Evolutionary conservation across 1,284 basidiomycete species (phyloP).

Genomic region (Wallemia hederae): DNA sequence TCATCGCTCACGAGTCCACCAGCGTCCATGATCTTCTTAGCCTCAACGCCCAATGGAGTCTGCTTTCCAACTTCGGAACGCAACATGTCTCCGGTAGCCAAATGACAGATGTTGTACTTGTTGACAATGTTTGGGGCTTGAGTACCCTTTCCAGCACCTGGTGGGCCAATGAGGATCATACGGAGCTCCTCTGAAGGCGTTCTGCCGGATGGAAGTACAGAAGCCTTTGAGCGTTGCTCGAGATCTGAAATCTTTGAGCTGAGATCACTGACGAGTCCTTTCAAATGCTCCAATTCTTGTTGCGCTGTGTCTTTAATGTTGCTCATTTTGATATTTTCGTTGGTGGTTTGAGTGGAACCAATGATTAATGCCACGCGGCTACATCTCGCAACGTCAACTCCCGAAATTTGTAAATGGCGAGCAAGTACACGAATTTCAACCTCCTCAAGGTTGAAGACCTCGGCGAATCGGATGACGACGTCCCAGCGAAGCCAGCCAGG

Average conservation of each 20-base stretch:
- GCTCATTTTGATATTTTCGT: neutral
- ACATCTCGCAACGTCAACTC: neutral
- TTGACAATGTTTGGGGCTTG: conserved; percentile 82
- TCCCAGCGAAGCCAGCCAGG: neutral
- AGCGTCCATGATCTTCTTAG: conserved; percentile 86
- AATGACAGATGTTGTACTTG: conserved; percentile 83
- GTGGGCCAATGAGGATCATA: conserved; percentile 16
- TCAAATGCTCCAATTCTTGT: conserved; percentile 57
- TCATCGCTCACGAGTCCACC: conserved; percentile 55
- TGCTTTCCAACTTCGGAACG: conserved; percentile 71
- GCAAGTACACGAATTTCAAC: neutral
- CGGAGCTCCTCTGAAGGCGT: neutral
- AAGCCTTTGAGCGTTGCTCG: neutral
- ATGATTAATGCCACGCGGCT: neutral
- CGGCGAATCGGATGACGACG: neutral
- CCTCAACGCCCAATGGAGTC: conserved; percentile 61
- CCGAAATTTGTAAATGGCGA: neutral
- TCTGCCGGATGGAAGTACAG: neutral
- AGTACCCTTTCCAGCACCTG: conserved; percentile 44
- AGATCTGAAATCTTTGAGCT: neutral
- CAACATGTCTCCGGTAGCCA: conserved; percentile 95
- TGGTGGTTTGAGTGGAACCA: neutral
- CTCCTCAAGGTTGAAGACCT: neutral
- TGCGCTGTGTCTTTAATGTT: neutral
- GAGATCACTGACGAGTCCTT: conserved; percentile 44